Conservation (phyloP, 768 basidiomycete species). For the Megacollybia marginata region DNA sequence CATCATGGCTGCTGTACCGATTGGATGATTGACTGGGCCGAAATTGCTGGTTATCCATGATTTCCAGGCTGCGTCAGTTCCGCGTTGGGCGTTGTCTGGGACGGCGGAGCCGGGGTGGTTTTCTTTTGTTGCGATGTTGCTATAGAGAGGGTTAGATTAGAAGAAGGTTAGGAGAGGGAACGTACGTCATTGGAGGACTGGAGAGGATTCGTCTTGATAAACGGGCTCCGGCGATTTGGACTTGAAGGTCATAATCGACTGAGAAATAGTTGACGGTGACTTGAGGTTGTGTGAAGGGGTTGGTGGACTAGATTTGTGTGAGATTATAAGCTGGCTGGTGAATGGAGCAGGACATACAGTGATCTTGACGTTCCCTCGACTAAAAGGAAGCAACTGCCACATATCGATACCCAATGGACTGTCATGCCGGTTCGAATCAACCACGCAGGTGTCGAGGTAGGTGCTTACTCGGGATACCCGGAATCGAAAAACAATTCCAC, state of each 20-base stretch:
- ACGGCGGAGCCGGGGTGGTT: constrained; percentile 31
- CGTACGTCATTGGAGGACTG: constrained; percentile 33
- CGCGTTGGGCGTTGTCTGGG: constrained; percentile 36
- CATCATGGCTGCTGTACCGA: constrained; percentile 19
- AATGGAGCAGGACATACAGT: constrained; percentile 21
- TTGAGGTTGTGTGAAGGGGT: constrained; percentile 40
- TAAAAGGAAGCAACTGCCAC: constrained; percentile 52
- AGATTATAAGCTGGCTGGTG: neutral
- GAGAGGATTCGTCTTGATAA: constrained; percentile 34
- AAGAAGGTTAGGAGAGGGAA: neutral
- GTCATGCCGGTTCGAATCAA: neutral
- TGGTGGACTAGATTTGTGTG: constrained; percentile 23
- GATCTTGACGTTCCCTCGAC: constrained; percentile 42
- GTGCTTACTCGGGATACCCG: constrained; percentile 36
- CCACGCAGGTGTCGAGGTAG: neutral
- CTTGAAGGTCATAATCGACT: constrained; percentile 38
- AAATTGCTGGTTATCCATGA: constrained; percentile 36
- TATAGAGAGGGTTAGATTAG: constrained; percentile 7
- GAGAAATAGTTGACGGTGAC: constrained; percentile 46
- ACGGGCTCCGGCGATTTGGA: constrained; percentile 41
- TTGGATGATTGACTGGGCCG: constrained; percentile 33
- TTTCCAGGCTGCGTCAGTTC: constrained; percentile 38
- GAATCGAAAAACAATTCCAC: constrained; percentile 41
- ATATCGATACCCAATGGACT: constrained; percentile 40
- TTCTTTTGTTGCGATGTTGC: constrained; percentile 34